Percentiles rank a stretch among this genome's conserved stretches.
Conservation (phyloP, 495 filamentous ascomycete species). For the Penicillium cosmopolitanum region DNA sequence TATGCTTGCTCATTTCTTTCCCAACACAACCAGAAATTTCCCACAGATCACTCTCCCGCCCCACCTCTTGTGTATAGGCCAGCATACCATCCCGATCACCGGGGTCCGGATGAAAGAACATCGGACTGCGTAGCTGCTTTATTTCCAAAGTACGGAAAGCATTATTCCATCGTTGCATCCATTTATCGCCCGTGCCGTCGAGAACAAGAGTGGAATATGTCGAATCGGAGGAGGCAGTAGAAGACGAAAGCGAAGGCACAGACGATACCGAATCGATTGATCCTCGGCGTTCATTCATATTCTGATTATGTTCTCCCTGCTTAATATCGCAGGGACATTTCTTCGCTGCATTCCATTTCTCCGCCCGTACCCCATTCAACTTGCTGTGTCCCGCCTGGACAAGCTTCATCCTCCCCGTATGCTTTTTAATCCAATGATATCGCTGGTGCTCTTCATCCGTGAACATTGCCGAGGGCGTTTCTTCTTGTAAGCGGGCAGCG, state of each 20-base stretch:
- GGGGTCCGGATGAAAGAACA: slow-evolving; percentile 71
- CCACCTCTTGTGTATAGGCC: slow-evolving; percentile 58
- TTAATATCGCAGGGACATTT: slow-evolving; percentile 20
- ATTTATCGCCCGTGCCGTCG: slow-evolving; percentile 53
- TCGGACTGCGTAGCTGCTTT: slow-evolving; percentile 62
- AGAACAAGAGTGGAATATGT: slow-evolving; percentile 47
- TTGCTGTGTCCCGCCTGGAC: slow-evolving; percentile 36
- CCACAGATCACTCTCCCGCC: slow-evolving; percentile 52
- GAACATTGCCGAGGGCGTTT: slow-evolving; percentile 65
- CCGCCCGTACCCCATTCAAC: slow-evolving; percentile 34
- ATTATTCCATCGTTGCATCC: slow-evolving; percentile 61
- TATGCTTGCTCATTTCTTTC: slow-evolving; percentile 66
- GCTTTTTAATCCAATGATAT: slow-evolving; percentile 65
- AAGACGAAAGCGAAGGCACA: slow-evolving; percentile 27
- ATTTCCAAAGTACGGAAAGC: slow-evolving; percentile 61
- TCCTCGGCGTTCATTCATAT: slow-evolving; percentile 14
- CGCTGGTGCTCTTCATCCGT: slow-evolving; percentile 68
- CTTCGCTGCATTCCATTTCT: slow-evolving; percentile 33
- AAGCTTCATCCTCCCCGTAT: slow-evolving; percentile 50
- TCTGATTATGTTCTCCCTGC: slow-evolving; percentile 26
- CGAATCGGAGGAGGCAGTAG: slow-evolving; percentile 36
- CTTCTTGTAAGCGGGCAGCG: slow-evolving; percentile 61
- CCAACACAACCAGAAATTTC: slow-evolving; percentile 65
- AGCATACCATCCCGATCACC: slow-evolving; percentile 65
- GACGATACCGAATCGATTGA: slow-evolving; percentile 36